Percentiles rank a stretch among this genome's conserved stretches.
Evolutionary conservation across 2,329 filamentous ascomycete species (phyloP).

Genomic region (Amylocarpus encephaloides): DNA sequence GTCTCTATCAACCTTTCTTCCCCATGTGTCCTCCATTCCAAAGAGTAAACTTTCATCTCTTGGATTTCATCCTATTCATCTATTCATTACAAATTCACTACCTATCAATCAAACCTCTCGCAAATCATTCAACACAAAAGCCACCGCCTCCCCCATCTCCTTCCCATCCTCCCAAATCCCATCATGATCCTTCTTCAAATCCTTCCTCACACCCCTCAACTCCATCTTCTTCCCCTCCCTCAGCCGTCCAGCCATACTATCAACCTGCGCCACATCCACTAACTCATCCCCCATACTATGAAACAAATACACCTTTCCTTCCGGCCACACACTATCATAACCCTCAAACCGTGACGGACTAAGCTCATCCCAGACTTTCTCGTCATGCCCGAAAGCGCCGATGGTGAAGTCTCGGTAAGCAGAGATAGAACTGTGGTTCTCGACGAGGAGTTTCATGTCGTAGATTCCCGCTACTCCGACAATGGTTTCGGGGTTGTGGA

Average conservation of each 20-base stretch:
- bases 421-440: constrained; percentile 12
- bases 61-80: background rate
- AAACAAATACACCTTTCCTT: constrained; percentile 14
- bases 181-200: constrained; percentile 53
- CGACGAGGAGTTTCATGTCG: constrained; percentile 39
- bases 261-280: constrained; percentile 24
- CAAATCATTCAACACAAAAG: constrained; percentile 27
- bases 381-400: constrained; percentile 42
- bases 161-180: constrained; percentile 54
- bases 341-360: constrained; percentile 9
- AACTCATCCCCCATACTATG: constrained; percentile 40
- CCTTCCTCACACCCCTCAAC: constrained; percentile 15
- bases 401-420: constrained; percentile 19
- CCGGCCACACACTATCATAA: constrained; percentile 5
- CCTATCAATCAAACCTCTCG: background rate
- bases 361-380: constrained; percentile 45
- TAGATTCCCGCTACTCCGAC: constrained; percentile 62
- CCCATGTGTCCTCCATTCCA: background rate
- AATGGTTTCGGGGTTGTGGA: constrained; percentile 41
- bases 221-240: constrained; percentile 10
- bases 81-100: background rate
- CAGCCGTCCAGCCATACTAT: constrained; percentile 14
- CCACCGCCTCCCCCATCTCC: constrained; percentile 39
- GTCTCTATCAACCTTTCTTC: no score
- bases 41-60: background rate